Conservation (phyloP, 2,329 filamentous ascomycete species). For the Endocalyx cinctus region DNA sequence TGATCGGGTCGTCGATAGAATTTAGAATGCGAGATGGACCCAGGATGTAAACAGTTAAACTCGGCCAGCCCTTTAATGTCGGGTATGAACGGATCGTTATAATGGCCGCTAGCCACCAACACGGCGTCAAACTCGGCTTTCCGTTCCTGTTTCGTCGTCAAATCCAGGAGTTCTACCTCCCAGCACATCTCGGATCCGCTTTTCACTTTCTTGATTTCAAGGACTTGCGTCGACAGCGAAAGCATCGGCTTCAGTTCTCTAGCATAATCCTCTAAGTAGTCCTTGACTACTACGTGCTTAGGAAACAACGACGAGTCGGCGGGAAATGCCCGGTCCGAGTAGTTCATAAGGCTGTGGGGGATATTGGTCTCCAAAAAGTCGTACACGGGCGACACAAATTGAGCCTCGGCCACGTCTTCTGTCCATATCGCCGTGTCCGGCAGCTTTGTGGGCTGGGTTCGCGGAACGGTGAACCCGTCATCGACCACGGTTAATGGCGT, state of each 20-base stretch:
- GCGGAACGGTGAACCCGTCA: conserved; percentile 15
- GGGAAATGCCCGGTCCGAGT: conserved; percentile 57
- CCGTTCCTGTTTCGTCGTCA: conserved; percentile 18
- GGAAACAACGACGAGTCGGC: conserved; percentile 61
- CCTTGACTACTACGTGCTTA: conserved; percentile 54
- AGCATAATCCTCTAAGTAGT: conserved; percentile 63
- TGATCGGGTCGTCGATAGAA: conserved; percentile 51
- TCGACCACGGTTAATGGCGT: conserved; percentile 26
- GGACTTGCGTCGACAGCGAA: conserved; percentile 57
- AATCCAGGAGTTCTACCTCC: conserved; percentile 37
- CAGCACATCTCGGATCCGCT: conserved; percentile 34
- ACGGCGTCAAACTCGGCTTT: conserved; percentile 53
- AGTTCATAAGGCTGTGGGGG: conserved; percentile 66
- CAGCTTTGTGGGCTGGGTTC: conserved; percentile 24
- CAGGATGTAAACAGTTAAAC: conserved; percentile 47
- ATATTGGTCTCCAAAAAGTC: conserved; percentile 72
- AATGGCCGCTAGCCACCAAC: conserved; percentile 59
- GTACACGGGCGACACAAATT: conserved; percentile 69
- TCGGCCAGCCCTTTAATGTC: conserved; percentile 48
- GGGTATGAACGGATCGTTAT: conserved; percentile 56
- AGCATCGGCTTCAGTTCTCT: conserved; percentile 54
- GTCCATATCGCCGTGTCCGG: conserved; percentile 39
- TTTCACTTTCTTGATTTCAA: conserved; percentile 32
- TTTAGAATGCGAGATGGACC: conserved; percentile 59
- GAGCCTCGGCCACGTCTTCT: conserved; percentile 26